These are phyloP conservation scores for Isoetes engelmannii DNA, from an alignment of 83 land plant genomes.

Conservation along the genomic window DNA sequence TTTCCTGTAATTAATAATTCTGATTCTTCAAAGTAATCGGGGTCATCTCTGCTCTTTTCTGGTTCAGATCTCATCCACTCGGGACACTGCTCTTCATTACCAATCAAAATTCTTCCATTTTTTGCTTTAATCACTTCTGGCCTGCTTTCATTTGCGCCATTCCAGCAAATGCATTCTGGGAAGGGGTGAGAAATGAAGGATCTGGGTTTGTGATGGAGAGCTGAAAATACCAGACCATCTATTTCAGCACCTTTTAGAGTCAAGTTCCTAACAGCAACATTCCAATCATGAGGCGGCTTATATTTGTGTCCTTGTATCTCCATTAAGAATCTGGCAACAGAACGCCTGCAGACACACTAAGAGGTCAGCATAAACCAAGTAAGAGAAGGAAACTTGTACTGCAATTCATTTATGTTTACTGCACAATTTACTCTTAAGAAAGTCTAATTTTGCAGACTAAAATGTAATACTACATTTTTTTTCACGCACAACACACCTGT, in stretches of 20 bases:
- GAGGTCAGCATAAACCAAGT: neutral
- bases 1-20: neutral
- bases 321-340: constrained; percentile 42
- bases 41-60: constrained; percentile 2
- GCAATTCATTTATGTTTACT: neutral
- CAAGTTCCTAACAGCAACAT: constrained; percentile 42
- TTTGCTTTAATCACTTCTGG: neutral
- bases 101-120: constrained; percentile 2
- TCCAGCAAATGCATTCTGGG: constrained; percentile 70
- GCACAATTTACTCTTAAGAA: neutral
- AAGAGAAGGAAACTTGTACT: neutral
- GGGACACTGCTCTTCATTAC: constrained; percentile 14
- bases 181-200: constrained; percentile 75
- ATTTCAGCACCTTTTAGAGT: constrained; percentile 41
- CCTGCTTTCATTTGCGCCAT: neutral
- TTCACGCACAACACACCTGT: constrained; percentile 44
- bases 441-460: neutral
- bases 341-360: constrained; percentile 39
- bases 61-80: constrained; percentile 17
- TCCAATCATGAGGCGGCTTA: constrained; percentile 60
- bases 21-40: neutral
- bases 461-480: neutral
- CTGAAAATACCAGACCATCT: constrained; percentile 40
- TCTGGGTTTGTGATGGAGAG: constrained; percentile 34
- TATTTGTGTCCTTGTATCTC: constrained; percentile 47